Evolutionary conservation across 179 eudicot genomes (phyloP).

Genomic region (Spinacia oleracea): DNA sequence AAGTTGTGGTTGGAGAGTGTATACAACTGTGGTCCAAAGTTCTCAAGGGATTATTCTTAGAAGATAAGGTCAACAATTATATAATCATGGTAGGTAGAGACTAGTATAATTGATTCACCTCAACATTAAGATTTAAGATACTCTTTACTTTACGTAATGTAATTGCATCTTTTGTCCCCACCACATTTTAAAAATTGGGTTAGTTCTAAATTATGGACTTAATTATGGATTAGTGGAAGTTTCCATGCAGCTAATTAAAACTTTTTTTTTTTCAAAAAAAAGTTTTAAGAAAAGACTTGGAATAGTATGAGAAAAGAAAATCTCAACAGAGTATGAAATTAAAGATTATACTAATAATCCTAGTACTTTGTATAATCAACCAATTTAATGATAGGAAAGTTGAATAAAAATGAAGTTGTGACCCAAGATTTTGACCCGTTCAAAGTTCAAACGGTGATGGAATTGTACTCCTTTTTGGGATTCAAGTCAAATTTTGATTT

Average conservation of each 20-base stretch:
- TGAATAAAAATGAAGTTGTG: not conserved
- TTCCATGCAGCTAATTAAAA: conserved; percentile 10
- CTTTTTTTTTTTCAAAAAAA: too few relatives aligned
- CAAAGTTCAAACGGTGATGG: not conserved
- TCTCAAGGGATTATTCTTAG: conserved; percentile 14
- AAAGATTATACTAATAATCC: not conserved
- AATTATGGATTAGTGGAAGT: conserved; percentile 7
- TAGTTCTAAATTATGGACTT: not conserved
- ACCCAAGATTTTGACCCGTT: conserved; percentile 27
- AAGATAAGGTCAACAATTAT: conserved; percentile 27
- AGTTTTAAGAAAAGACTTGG: not conserved
- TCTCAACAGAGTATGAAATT: not conserved
- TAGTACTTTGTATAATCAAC: too few relatives aligned
- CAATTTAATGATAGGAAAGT: conserved; percentile 2
- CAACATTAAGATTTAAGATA: conserved; percentile 15
- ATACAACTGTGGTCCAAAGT: conserved; percentile 13
- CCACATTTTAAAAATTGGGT: not conserved
- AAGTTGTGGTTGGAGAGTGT: not conserved
- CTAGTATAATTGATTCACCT: conserved; percentile 20
- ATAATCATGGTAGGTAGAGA: conserved; percentile 22
- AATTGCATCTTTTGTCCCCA: conserved; percentile 15
- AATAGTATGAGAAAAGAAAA: not conserved
- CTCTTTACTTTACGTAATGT: conserved; percentile 23
- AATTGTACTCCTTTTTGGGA: not conserved
- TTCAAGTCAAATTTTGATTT: conserved; percentile 20